phyloP scores from a whole-genome alignment of 2,329 filamentous ascomycete genomes.

The Cyanodermella asteris region DNA sequence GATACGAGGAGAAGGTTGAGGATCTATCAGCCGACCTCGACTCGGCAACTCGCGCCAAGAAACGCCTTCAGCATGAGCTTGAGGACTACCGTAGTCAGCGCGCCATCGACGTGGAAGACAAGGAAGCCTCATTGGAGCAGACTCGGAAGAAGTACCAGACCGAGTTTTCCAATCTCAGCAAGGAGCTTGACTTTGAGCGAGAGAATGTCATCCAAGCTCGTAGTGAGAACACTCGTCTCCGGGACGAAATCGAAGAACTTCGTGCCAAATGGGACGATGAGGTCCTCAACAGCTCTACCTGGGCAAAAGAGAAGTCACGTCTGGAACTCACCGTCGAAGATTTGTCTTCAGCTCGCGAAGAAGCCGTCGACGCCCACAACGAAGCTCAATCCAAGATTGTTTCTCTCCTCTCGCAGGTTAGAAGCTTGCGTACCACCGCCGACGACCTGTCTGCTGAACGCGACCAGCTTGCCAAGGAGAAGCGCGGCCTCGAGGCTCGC shows the following conservation, averaged over 20 bases:
- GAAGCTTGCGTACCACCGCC: conserved; percentile 57
- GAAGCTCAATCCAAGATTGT: conserved; percentile 90
- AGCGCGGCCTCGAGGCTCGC: conserved; percentile 67
- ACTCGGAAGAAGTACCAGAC: conserved; percentile 93
- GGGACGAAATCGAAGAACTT: conserved; percentile 90
- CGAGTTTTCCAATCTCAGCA: conserved; percentile 71
- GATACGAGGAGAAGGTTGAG: conserved; percentile 75
- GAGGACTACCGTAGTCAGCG: conserved; percentile 92
- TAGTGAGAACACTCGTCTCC: conserved; percentile 63
- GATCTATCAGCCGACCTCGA: conserved; percentile 81
- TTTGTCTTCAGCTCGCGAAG: conserved; percentile 74
- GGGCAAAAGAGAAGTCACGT: conserved; percentile 92
- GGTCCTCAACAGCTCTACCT: conserved; percentile 89
- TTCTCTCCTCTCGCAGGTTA: conserved; percentile 70
- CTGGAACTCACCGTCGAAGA: conserved; percentile 78
- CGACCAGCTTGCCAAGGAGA: conserved; percentile 68
- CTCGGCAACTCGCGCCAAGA: conserved; percentile 69
- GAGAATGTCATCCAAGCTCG: conserved; percentile 72
- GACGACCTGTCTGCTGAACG: conserved; percentile 74
- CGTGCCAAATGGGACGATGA: conserved; percentile 97
- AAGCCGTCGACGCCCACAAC: conserved; percentile 80
- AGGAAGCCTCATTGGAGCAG: conserved; percentile 87
- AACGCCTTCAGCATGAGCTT: conserved; percentile 84
- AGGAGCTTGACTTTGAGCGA: conserved; percentile 80
- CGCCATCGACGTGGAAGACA: conserved; percentile 91